These are phyloP conservation scores for Ulota crispa DNA, from an alignment of 225 moss, liverwort and hornwort species.

Conservation along the genomic window DNA sequence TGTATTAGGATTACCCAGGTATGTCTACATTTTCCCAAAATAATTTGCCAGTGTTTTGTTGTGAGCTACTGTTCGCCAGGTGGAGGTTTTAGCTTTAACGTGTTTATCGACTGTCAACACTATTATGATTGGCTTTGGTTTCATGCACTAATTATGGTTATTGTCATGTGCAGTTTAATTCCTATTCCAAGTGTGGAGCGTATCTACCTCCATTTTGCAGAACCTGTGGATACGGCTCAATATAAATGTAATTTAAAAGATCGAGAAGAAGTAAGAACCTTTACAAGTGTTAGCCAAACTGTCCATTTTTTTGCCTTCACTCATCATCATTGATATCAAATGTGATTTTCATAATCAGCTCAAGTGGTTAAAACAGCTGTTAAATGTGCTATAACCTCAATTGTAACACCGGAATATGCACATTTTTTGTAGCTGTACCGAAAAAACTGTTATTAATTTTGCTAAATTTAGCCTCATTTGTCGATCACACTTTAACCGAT, in stretches of 20 bases:
- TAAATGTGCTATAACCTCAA: no score
- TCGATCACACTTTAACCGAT: background rate
- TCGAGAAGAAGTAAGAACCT: slow-evolving; percentile 50
- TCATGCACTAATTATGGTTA: background rate
- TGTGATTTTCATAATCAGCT: no score
- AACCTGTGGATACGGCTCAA: slow-evolving; percentile 68
- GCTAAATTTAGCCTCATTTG: no score
- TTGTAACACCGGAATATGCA: no score
- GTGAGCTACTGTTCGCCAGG: background rate
- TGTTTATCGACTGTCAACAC: background rate
- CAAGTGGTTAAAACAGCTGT: no score
- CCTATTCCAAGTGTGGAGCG: slow-evolving; percentile 77
- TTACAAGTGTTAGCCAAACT: background rate
- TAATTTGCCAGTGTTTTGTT: background rate
- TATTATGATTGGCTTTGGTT: background rate
- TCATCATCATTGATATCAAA: background rate
- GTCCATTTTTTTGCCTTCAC: background rate
- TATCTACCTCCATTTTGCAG: slow-evolving; percentile 84
- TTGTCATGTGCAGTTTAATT: slow-evolving; percentile 56
- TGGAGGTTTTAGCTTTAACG: background rate
- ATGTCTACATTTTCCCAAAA: background rate
- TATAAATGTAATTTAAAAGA: slow-evolving; percentile 53
- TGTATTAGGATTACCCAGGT: slow-evolving; percentile 79
- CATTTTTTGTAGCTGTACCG: no score
- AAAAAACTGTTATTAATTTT: no score